These are phyloP conservation scores for Myxozyma melibiosi DNA, from an alignment of 805 yeast genomes.

Conservation along the genomic window DNA sequence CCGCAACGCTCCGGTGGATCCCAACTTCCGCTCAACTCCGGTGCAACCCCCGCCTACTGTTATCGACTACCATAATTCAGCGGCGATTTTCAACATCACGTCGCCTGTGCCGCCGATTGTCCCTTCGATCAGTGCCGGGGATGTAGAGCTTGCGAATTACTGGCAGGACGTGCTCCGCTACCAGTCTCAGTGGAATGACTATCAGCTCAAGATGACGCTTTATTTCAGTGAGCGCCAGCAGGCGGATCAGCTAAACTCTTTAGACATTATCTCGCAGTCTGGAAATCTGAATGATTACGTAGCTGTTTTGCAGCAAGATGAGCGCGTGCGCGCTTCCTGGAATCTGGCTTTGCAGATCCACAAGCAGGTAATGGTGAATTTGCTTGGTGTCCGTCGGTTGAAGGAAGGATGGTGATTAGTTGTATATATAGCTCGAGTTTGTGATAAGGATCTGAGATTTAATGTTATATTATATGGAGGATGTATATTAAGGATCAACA, in stretches of 20 bases:
- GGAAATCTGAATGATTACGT: slow-evolving; percentile 30
- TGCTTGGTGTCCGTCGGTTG: slow-evolving; percentile 24
- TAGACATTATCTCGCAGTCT: slow-evolving; percentile 17
- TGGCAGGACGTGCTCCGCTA: slow-evolving; percentile 31
- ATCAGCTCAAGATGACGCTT: slow-evolving; percentile 30
- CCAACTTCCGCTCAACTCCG: background rate
- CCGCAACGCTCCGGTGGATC: slow-evolving; percentile 17
- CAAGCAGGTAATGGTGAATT: slow-evolving; percentile 21
- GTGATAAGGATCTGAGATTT: background rate
- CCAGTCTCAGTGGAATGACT: slow-evolving; percentile 36
- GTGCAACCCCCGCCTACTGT: slow-evolving; percentile 1
- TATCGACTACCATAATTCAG: slow-evolving; percentile 34
- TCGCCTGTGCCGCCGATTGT: slow-evolving; percentile 36
- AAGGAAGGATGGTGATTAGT: slow-evolving; percentile 25
- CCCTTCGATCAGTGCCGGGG: slow-evolving; percentile 24
- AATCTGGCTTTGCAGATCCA: slow-evolving; percentile 31
- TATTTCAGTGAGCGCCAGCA: slow-evolving; percentile 36
- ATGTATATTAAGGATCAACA: background rate
- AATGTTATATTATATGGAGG: background rate
- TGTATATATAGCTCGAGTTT: background rate
- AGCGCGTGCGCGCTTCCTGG: slow-evolving; percentile 33
- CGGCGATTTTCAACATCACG: slow-evolving; percentile 27
- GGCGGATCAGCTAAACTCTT: slow-evolving; percentile 32
- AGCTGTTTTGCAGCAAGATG: slow-evolving; percentile 36
- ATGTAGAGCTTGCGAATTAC: slow-evolving; percentile 28